Base-by-base conservation (phyloP, 2,329 filamentous ascomycete species). In the Biscogniauxia sp. region DNA sequence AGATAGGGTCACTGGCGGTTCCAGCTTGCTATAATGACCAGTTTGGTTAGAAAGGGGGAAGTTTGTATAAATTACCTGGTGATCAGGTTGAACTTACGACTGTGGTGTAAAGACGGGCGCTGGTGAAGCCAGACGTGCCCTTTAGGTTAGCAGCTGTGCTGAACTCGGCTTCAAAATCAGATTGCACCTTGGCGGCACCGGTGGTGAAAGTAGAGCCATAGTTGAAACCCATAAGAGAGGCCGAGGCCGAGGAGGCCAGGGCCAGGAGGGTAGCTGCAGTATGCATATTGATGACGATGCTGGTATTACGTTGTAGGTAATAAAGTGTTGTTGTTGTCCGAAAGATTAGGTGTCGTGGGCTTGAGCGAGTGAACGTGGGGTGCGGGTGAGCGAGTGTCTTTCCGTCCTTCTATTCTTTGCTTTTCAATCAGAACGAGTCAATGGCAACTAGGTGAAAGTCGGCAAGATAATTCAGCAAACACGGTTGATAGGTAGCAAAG, bases 31-130 rank as follows among this genome's bases (percentile, higher is more conserved):
- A 63, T 53, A 60, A 51, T 75, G 54, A 74, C 70, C 53, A 53
- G 26, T 11, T 15, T 28, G 17, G 57, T 69, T 54, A 68, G 60
- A 52, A 51, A 51, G 25, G 3, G 3, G n/a, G 15, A 20, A 25
- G 28, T 7, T 53, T 25, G 55, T 19, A 49, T 54, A 56, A 15
- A 41, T 20, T 54, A 56, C 50, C 53, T 15, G 28, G 26, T 23
- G 9, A 52, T 41, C 8, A 11, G 13, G n/a, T 15, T 23, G 13
- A 49, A 75, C 79, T 68, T 77, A 83, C 80, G 54, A 90, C 81
- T 83, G 86, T 91, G 67, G 89, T 92, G 77, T 89, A 93, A n/a
- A 92, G 80, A 62, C 90, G 86, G 51, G 87, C 89, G 62, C 84
- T 88, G 68, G 79, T 89, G 79, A 90, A 92, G 56, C 85, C 85